phyloP scores from a whole-genome alignment of 2,329 filamentous ascomycete species.

The Graphium sp. region DNA sequence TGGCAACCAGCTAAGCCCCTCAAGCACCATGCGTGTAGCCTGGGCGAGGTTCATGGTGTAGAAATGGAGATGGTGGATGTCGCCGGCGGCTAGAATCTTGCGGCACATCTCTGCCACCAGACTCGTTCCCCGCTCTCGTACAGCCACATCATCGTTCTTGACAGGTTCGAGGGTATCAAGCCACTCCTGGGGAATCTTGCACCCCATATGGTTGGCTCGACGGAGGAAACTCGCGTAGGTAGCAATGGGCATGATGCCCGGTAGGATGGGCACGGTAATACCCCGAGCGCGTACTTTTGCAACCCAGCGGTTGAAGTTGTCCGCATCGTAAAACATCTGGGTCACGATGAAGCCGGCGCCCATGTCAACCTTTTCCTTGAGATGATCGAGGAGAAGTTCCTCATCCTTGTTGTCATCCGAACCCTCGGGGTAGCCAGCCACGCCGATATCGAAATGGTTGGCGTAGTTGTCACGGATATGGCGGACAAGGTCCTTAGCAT shows the following conservation, averaged over 20 bases:
- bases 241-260: conserved; percentile 77
- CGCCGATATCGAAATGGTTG: conserved; percentile 81
- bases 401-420: conserved; percentile 85
- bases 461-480: conserved; percentile 63
- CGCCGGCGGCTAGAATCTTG: conserved; percentile 65
- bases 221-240: conserved; percentile 89
- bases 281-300: conserved; percentile 70
- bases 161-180: conserved; percentile 70
- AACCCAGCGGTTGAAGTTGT: conserved; percentile 89
- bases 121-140: conserved; percentile 74
- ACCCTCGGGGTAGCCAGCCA: conserved; percentile 92
- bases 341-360: conserved; percentile 90
- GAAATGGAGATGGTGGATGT: conserved; percentile 73
- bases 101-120: conserved; percentile 83
- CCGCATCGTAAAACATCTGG: conserved; percentile 98
- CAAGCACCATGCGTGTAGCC: conserved; percentile 82
- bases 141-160: conserved; percentile 91
- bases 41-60: conserved; percentile 99
- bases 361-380: conserved; percentile 94
- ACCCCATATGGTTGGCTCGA: conserved; percentile 81
- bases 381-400: conserved; percentile 69
- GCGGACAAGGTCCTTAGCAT: conserved; percentile 78
- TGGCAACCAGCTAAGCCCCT: conserved; percentile 72
- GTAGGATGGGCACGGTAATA: conserved; percentile 68
- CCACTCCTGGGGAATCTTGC: conserved; percentile 68